These are phyloP conservation scores for Quillaja saponaria DNA, from an alignment of 306 rosid species.

Conservation along the genomic window DNA sequence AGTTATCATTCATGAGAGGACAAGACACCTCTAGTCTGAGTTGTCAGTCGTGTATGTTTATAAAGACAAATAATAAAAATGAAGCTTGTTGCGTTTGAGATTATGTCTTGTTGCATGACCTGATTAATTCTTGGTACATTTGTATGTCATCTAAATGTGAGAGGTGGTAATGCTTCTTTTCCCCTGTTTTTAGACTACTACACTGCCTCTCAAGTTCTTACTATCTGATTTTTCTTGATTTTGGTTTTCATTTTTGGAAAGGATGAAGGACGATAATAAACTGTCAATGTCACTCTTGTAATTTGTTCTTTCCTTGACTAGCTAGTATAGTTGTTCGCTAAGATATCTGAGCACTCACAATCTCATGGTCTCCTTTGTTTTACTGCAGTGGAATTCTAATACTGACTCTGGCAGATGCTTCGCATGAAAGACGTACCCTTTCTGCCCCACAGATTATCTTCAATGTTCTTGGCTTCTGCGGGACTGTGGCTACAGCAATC, in stretches of 20 bases:
- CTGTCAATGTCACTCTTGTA: not conserved
- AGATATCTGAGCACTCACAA: conserved; percentile 13
- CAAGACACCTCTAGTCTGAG: too few relatives aligned
- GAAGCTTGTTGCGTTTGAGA: too few relatives aligned
- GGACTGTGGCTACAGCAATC: conserved; percentile 55
- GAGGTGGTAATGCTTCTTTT: too few relatives aligned
- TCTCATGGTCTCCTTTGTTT: conserved; percentile 13
- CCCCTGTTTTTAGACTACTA: too few relatives aligned
- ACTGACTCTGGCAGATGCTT: conserved; percentile 68
- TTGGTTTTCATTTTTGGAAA: not conserved
- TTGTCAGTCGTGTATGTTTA: too few relatives aligned
- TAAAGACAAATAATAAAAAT: too few relatives aligned
- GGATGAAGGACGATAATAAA: not conserved
- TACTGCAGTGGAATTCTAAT: conserved; percentile 79
- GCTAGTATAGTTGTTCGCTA: not conserved
- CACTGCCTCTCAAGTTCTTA: too few relatives aligned
- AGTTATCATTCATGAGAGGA: conserved; percentile 4
- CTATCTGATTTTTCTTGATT: not conserved
- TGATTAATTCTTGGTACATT: too few relatives aligned
- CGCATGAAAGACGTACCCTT: conserved; percentile 48
- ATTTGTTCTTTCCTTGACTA: conserved; percentile 8
- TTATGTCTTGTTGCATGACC: too few relatives aligned
- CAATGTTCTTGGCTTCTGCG: conserved; percentile 55
- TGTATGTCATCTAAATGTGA: too few relatives aligned
- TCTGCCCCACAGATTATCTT: conserved; percentile 61